Base-by-base conservation (phyloP, 352 stramenopile species). In the Globisporangium okanoganense region DNA sequence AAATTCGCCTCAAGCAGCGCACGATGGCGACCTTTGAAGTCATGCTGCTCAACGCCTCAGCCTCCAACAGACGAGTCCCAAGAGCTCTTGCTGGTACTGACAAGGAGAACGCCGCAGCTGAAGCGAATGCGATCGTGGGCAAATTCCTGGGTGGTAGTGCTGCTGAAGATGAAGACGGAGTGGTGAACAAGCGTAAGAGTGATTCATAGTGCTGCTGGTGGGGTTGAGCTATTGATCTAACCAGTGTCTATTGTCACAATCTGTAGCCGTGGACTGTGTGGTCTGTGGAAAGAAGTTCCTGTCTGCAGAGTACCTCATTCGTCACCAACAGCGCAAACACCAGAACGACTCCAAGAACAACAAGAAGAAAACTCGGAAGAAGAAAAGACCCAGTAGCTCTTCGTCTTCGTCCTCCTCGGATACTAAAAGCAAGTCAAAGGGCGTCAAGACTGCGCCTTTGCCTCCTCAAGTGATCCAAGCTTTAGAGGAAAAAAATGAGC, bases 11-110 rank as follows among this genome's bases (percentile, higher is more conserved):
- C 22, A 94, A 92, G 56, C 82, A 94, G 48, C 82, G 78, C 40
- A 92, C 85, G 8, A 84, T 92, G 45, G 80, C 85, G 5, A 94
- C 85, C 13, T 82, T 92, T 24, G 85, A 94, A 58, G 44, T 91
- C 14, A 89, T 94, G 79, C 62, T 94, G 5, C 71, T 92, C 24
- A 91, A 88, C 49, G 72, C 73, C 2, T 78, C 75, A 0, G 61
- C 64, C n/a, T 58, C 67, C 3, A 80, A 75, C 58, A 47, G 67
- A 56, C 45, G 60, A 13, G 29, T 55, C 40, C 52, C 57, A 45
- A 65, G 55, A 6, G 53, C 62, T 2, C 16, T 60, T n/a, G 44
- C 12, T 6, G 18, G 5, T 22, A 38, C 12, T 7, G 50, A 70
- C 5, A 79, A 88, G 40, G 74, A 86, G 58, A 81, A 75, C 49